phyloP scores from a whole-genome alignment of 345 rosid species.

The Eucalyptus marginata region DNA sequence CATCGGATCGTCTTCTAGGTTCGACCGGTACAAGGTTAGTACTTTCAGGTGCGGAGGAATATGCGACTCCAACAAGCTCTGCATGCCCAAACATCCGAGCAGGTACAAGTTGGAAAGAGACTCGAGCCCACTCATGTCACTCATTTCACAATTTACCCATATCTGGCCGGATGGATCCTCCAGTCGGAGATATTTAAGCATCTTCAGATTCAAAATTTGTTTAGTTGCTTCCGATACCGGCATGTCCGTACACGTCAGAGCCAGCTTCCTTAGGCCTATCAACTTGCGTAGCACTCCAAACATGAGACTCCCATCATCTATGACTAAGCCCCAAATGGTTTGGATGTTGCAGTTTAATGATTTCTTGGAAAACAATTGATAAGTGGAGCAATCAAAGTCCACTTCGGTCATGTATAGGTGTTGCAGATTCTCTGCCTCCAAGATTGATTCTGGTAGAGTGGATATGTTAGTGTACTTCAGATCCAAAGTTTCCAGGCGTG shows the following conservation, averaged over 20 bases:
- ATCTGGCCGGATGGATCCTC: too few relatives aligned
- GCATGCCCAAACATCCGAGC: too few relatives aligned
- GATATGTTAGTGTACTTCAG: too few relatives aligned
- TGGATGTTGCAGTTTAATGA: background rate
- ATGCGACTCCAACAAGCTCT: too few relatives aligned
- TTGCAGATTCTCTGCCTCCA: background rate
- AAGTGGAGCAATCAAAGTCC: rapidly evolving
- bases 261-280: constrained; percentile 3
- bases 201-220: too few relatives aligned
- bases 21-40: constrained; percentile 13
- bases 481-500: too few relatives aligned
- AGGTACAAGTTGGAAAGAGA: too few relatives aligned
- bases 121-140: too few relatives aligned
- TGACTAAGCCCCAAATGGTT: constrained; percentile 13
- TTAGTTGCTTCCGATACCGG: too few relatives aligned
- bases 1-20: constrained; percentile 6
- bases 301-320: background rate
- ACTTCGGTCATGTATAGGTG: constrained; percentile 2
- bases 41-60: constrained; percentile 7
- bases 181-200: too few relatives aligned
- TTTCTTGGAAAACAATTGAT: rapidly evolving
- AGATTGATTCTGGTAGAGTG: background rate
- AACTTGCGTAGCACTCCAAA: background rate
- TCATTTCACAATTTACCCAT: rapidly evolving
- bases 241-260: too few relatives aligned